phyloP scores from a whole-genome alignment of 441 rosid species.

The Brassica hybrid region DNA sequence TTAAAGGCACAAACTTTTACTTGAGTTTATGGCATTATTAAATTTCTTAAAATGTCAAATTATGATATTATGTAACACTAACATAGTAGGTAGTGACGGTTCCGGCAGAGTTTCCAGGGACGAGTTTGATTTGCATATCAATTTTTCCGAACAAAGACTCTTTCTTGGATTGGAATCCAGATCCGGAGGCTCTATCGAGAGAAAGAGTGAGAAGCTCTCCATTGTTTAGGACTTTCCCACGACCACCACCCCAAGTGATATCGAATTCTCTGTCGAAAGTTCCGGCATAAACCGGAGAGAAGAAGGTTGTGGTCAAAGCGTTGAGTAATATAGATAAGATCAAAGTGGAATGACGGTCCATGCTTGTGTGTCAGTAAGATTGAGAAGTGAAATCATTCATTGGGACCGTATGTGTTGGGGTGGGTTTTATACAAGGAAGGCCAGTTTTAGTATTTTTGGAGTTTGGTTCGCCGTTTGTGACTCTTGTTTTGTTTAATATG shows the following conservation, averaged over 20 bases:
- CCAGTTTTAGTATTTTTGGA: conserved; percentile 20
- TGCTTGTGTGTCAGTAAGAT: conserved; percentile 33
- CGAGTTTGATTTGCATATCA: conserved; percentile 63
- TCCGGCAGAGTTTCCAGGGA: conserved; percentile 75
- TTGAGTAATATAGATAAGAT: conserved; percentile 35
- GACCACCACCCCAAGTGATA: conserved; percentile 62
- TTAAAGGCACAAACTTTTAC: neutral
- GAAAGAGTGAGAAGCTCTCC: conserved; percentile 60
- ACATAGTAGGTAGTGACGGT: conserved; percentile 68
- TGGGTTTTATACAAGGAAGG: conserved; percentile 16
- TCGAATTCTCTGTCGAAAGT: conserved; percentile 51
- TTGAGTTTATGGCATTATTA: neutral
- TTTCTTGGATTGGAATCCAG: conserved; percentile 57
- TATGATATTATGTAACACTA: conserved; percentile 34
- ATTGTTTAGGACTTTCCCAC: conserved; percentile 52
- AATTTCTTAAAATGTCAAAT: neutral
- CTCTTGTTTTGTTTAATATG: conserved; percentile 31
- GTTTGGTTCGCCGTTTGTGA: conserved; percentile 40
- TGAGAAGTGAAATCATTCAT: conserved; percentile 29
- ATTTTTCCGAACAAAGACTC: conserved; percentile 55
- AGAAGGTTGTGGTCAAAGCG: conserved; percentile 21
- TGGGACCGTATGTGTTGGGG: conserved; percentile 41
- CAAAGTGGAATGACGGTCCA: conserved; percentile 41
- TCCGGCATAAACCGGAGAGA: conserved; percentile 39
- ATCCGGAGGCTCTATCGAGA: conserved; percentile 57